A percentile compares a stretch with the other conserved stretches of the same genome.
Conservation (phyloP, 2,329 filamentous ascomycete species). For the Cryoendolithus antarcticus region DNA sequence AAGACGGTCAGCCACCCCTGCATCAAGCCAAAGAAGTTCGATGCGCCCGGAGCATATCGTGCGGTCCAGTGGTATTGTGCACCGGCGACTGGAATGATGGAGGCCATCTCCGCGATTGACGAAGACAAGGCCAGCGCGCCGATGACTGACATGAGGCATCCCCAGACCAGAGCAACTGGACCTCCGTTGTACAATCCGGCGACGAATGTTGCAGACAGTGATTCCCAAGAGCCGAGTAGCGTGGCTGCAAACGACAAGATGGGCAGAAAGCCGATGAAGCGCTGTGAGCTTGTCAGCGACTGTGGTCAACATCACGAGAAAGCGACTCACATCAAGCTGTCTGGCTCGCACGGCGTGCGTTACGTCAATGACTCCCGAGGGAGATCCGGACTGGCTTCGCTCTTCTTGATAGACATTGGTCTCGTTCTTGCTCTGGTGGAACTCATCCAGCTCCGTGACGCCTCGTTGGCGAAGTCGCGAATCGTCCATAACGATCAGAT, state of each 20-base stretch:
- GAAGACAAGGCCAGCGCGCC: conserved; percentile 6
- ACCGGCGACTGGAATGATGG: not conserved
- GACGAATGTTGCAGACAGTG: not conserved
- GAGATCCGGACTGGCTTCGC: not conserved
- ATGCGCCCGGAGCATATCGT: not conserved
- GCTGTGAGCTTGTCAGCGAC: not conserved
- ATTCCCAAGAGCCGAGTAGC: conserved; percentile 8
- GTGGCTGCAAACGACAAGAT: conserved; percentile 8
- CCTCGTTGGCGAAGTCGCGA: not conserved
- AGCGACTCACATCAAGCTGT: conserved; percentile 1
- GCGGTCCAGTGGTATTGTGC: conserved; percentile 1
- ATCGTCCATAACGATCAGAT: not conserved
- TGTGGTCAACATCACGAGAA: no score
- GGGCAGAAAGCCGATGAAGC: conserved; percentile 7
- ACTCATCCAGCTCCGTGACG: conserved; percentile 1
- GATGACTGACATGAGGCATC: conserved; percentile 19
- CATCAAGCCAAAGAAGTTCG: conserved; percentile 2
- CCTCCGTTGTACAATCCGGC: conserved; percentile 8
- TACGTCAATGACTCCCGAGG: no score
- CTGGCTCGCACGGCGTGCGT: not conserved
- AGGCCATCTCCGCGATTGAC: not conserved
- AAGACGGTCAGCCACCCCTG: conserved; percentile 1
- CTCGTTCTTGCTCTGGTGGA: not conserved
- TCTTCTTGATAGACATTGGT: not conserved
- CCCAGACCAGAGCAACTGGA: conserved; percentile 9